A percentile compares a stretch with the other conserved stretches of the same genome.
Conservation (phyloP, 2,329 filamentous ascomycete species). For the Chaetomiaceae sp. region DNA sequence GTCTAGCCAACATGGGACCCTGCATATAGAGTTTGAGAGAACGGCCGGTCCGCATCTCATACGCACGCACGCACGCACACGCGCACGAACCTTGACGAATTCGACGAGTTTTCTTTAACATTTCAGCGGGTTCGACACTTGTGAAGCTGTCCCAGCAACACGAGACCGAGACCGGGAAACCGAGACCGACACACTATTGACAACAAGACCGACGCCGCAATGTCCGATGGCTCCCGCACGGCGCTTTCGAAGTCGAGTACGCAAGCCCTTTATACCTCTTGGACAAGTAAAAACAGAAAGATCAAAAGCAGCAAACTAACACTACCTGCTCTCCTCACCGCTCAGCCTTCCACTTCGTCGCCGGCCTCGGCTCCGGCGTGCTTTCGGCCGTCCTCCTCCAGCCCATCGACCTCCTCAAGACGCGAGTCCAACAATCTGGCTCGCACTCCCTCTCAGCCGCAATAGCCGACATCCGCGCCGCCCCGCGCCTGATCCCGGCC, state of each 20-base stretch:
- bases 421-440: slow-evolving; percentile 84
- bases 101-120: no score
- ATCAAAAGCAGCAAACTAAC: background rate
- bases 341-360: slow-evolving; percentile 82
- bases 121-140: no score
- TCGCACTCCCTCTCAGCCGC: slow-evolving; percentile 63
- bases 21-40: slow-evolving; percentile 8
- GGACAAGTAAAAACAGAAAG: no score
- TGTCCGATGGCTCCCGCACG: slow-evolving; percentile 34
- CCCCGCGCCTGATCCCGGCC: slow-evolving; percentile 48
- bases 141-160: no score
- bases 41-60: slow-evolving; percentile 12
- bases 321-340: background rate
- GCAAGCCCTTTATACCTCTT: no score
- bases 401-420: slow-evolving; percentile 94
- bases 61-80: slow-evolving; percentile 1
- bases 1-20: background rate
- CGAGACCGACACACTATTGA: no score
- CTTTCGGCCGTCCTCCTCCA: slow-evolving; percentile 87
- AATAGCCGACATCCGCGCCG: slow-evolving; percentile 60
- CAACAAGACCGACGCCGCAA: slow-evolving; percentile 23
- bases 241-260: slow-evolving; percentile 33
- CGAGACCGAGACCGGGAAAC: no score
- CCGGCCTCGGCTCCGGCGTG: slow-evolving; percentile 81
- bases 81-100: no score